phyloP scores from a whole-genome alignment of 2,329 filamentous ascomycete species.

The Trichoderma sp. region DNA sequence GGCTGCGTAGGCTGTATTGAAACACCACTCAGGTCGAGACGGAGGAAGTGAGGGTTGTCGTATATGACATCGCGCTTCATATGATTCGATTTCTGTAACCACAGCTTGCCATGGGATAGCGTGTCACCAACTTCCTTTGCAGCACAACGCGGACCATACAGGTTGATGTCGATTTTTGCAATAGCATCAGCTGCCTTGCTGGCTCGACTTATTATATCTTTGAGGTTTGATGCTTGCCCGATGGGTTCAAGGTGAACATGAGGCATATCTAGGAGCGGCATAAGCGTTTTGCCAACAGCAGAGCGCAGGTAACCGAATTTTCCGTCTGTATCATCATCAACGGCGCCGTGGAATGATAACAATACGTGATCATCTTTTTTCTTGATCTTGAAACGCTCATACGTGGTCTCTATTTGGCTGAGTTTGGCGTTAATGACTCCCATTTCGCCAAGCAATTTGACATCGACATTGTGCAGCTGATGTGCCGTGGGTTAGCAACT shows the following conservation, averaged over 20 bases:
- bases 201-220: slow-evolving; percentile 32
- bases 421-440: neutral
- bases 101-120: slow-evolving; percentile 37
- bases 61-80: slow-evolving; percentile 18
- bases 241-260: slow-evolving; percentile 24
- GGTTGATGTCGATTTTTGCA: slow-evolving; percentile 40
- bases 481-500: neutral
- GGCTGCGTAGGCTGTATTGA: neutral
- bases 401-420: neutral
- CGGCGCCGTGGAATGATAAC: neutral
- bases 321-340: neutral
- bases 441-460: slow-evolving; percentile 17
- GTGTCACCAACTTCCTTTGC: slow-evolving; percentile 32
- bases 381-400: neutral
- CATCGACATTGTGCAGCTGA: slow-evolving; percentile 17
- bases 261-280: neutral
- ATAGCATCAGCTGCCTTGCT: slow-evolving; percentile 35
- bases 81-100: slow-evolving; percentile 40
- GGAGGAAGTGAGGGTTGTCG: slow-evolving; percentile 21
- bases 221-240: slow-evolving; percentile 22
- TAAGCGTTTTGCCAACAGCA: neutral
- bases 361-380: neutral
- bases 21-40: neutral
- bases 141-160: slow-evolving; percentile 38
- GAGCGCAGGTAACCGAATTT: slow-evolving; percentile 6